Conservation (phyloP, 805 yeast species). For the Candida silvicultrix region DNA sequence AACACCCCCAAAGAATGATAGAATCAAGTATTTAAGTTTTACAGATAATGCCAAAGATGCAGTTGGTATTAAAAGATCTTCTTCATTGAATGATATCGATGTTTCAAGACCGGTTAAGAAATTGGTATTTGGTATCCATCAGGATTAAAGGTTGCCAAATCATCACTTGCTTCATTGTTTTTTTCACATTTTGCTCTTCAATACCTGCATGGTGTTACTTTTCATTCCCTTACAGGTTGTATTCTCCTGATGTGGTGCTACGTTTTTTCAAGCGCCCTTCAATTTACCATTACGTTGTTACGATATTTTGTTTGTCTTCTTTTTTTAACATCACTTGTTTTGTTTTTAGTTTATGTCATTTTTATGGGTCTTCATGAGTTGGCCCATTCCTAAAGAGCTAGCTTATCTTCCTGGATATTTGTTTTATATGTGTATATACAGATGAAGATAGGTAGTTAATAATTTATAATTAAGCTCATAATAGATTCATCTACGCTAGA, state of each 20-base stretch:
- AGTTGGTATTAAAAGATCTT: slow-evolving; percentile 16
- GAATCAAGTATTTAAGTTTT: slow-evolving; percentile 15
- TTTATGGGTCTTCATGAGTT: too few relatives aligned
- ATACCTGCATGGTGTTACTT: too few relatives aligned
- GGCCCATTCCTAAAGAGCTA: too few relatives aligned
- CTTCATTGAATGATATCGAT: slow-evolving; percentile 11
- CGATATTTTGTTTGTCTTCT: background rate
- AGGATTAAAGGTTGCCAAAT: slow-evolving; percentile 4
- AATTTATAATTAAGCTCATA: too few relatives aligned
- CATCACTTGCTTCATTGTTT: background rate
- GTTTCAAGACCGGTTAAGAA: slow-evolving; percentile 19
- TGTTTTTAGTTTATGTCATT: background rate
- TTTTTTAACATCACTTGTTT: background rate
- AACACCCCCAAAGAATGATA: slow-evolving; percentile 21
- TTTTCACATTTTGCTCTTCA: background rate
- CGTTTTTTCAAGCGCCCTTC: too few relatives aligned
- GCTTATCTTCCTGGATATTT: too few relatives aligned
- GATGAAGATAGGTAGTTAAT: too few relatives aligned
- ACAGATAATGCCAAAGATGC: slow-evolving; percentile 5
- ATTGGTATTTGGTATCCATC: slow-evolving; percentile 19
- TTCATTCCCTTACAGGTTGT: too few relatives aligned
- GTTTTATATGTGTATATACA: too few relatives aligned
- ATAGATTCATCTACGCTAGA: background rate
- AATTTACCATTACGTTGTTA: background rate
- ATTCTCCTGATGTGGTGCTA: too few relatives aligned